These are phyloP conservation scores for Ophiocordyceps australis DNA, from an alignment of 2,329 filamentous ascomycete genomes.

Conservation along the genomic window DNA sequence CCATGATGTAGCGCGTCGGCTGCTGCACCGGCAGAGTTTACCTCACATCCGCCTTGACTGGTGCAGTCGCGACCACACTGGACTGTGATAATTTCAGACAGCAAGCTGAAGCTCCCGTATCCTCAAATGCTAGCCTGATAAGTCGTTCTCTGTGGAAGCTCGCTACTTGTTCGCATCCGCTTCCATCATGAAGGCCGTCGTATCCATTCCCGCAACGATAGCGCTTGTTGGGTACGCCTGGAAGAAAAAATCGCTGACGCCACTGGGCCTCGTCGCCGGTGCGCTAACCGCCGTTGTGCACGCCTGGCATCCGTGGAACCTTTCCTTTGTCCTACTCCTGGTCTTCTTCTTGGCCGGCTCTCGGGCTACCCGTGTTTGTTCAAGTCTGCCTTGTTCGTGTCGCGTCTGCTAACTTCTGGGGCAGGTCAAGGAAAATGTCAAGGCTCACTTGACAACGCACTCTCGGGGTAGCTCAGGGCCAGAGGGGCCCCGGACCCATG, in stretches of 20 bases:
- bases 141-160: no score
- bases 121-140: no score
- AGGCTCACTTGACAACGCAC: constrained; percentile 63
- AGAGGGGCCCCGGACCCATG: constrained; percentile 66
- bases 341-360: constrained; percentile 82
- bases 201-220: constrained; percentile 38
- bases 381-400: not conserved
- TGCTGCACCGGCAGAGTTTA: no score
- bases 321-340: constrained; percentile 70
- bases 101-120: no score
- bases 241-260: constrained; percentile 61
- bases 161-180: not conserved
- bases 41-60: no score
- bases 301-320: constrained; percentile 79
- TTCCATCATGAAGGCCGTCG: constrained; percentile 32
- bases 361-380: constrained; percentile 56
- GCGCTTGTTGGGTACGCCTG: constrained; percentile 49
- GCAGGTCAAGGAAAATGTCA: constrained; percentile 73
- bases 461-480: constrained; percentile 56
- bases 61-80: no score
- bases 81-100: no score
- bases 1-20: no score
- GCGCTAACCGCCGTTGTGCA: constrained; percentile 59
- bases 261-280: constrained; percentile 54
- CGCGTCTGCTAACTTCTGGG: constrained; percentile 4